Evolutionary conservation across 2,329 filamentous ascomycete genomes (phyloP), one percentile per base, ranked within the genome.

Genomic region (Sphaerulina vaccinii): DNA sequence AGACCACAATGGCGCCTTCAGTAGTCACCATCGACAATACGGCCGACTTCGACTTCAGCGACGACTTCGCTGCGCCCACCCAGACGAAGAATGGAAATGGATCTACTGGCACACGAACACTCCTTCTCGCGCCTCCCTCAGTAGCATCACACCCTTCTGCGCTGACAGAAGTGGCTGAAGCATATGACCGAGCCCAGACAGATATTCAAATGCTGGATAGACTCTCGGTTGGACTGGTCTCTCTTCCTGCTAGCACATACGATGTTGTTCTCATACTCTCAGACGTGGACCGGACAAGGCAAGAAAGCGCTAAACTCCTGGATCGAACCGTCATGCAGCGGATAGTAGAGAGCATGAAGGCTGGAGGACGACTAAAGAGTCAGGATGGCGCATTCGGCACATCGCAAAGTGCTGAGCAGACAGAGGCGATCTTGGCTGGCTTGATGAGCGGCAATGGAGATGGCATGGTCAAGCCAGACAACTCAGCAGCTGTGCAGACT

Each of bases 131-230:
- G 24, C 92, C 93, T 47, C 91, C 93, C 10, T 95, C 90, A 19
- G 82, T 97, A 64, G 86, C 93, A 61, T 83, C 89, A 49, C 87
- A 95, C 71, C 88, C 91, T 61, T 85, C 89, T 61, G 84, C 84
- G 64, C 79, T 97, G 59, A 81, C 83, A 59, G 75, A 77, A 60
- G 78, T 93, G 56, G 82, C 95, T 65, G 78, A 83, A 53, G 76
- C 83, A 51, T 84, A 89, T 74, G 84, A 93, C 70, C 86, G 90
- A 67, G 75, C 79, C 58, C 77, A 80, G 39, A 92, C 90, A 56
- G 93, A 99, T 68, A 79, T 99, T 47, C 93, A 97, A 72, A 99
- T 99, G 93, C 87, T 99, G 56, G 93, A 99, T 74, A 89, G 93
- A 45, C 81, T 99, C 35, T 84, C 88, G 1, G 82, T 88, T 29